phyloP scores from a whole-genome alignment of 2,329 filamentous ascomycete species.

The Fonsecaea monophora region DNA sequence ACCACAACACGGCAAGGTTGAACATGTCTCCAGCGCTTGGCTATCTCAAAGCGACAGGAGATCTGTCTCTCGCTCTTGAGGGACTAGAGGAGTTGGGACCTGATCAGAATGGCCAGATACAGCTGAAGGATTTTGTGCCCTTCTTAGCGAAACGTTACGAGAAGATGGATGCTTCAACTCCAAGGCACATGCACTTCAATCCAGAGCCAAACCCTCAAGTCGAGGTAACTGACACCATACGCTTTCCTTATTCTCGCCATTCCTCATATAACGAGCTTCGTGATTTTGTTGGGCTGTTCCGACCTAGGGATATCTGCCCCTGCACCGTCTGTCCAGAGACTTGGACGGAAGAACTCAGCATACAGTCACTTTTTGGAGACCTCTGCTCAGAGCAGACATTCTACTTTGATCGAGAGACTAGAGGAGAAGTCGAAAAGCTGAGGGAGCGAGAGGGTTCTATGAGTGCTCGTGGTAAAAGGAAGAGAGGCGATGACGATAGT shows the following conservation, averaged over 20 bases:
- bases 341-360: slow-evolving; percentile 71
- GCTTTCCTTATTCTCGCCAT: slow-evolving; percentile 87
- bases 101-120: slow-evolving; percentile 47
- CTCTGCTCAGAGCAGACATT: slow-evolving; percentile 69
- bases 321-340: slow-evolving; percentile 72
- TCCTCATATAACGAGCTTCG: slow-evolving; percentile 84
- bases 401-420: slow-evolving; percentile 69
- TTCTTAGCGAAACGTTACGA: slow-evolving; percentile 23
- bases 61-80: slow-evolving; percentile 48
- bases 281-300: slow-evolving; percentile 70
- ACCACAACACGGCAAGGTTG: slow-evolving; percentile 41
- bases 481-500: slow-evolving; percentile 26
- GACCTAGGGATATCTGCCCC: slow-evolving; percentile 78
- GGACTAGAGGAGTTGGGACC: slow-evolving; percentile 48
- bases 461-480: slow-evolving; percentile 37
- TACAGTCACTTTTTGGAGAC: slow-evolving; percentile 73
- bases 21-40: slow-evolving; percentile 33
- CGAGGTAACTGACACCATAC: slow-evolving; percentile 38
- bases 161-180: neutral
- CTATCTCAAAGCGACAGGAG: slow-evolving; percentile 39
- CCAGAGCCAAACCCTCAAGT: neutral
- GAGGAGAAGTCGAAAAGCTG: slow-evolving; percentile 42
- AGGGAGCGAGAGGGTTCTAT: slow-evolving; percentile 34
- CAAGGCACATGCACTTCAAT: neutral
- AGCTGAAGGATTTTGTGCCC: slow-evolving; percentile 45